A percentile compares a stretch with the other conserved stretches of the same genome.
Evolutionary conservation across 441 rosid genomes (phyloP).

Genomic region (Populus hybrid): DNA sequence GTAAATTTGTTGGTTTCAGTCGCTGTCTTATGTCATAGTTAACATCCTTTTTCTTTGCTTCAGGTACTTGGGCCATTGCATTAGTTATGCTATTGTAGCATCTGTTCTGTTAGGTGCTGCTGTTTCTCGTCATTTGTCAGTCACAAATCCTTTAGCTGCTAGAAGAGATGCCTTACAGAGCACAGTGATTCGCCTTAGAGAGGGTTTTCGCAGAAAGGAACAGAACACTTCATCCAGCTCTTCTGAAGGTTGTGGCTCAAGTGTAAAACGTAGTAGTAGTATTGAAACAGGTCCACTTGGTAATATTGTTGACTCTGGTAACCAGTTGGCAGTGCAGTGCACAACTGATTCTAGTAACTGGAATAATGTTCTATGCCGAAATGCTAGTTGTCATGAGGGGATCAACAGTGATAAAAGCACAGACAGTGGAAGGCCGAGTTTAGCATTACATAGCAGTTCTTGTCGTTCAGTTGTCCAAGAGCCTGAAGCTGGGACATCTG

Average conservation of each 20-base stretch:
- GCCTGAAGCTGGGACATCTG: conserved; percentile 73
- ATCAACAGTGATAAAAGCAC: conserved; percentile 89
- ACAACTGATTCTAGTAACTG: conserved; percentile 52
- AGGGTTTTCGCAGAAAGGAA: conserved; percentile 95
- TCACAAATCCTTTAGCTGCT: conserved; percentile 90
- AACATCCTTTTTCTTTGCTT: conserved; percentile 22
- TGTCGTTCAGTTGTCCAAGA: conserved; percentile 90
- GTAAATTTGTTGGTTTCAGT: conserved; percentile 15
- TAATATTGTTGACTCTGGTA: conserved; percentile 60
- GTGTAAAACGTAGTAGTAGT: conserved; percentile 91
- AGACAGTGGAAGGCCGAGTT: conserved; percentile 98
- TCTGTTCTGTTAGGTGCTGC: conserved; percentile 96
- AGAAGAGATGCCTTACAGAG: conserved; percentile 98
- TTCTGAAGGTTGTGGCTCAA: conserved; percentile 99
- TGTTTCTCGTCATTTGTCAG: conserved; percentile 93
- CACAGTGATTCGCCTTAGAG: conserved; percentile 97
- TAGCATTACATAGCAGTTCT: conserved; percentile 83
- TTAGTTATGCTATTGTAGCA: conserved; percentile 97
- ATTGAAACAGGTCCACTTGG: conserved; percentile 78
- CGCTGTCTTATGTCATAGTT: conserved; percentile 15
- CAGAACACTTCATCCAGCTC: conserved; percentile 94
- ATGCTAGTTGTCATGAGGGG: conserved; percentile 83
- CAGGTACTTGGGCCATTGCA: conserved; percentile 99
- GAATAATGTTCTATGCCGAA: conserved; percentile 57
- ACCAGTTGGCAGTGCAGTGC: conserved; percentile 48